These are phyloP conservation scores for Solanum boliviense DNA, from an alignment of 257 asterid genomes.

Conservation along the genomic window DNA sequence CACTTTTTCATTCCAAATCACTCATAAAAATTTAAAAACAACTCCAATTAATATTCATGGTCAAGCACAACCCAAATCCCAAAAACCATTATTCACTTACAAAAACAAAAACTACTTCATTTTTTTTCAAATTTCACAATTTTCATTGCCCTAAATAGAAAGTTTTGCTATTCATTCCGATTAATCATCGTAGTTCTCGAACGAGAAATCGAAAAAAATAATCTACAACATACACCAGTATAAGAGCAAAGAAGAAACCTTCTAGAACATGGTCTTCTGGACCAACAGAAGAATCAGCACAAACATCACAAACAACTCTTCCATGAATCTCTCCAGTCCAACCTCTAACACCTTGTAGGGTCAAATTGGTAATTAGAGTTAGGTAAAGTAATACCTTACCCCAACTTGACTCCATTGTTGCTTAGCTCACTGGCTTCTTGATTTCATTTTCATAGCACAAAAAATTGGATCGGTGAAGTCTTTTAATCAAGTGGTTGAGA, in stretches of 20 bases:
- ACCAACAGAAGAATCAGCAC: slow-evolving; percentile 85
- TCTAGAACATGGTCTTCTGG: slow-evolving; percentile 77
- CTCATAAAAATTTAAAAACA: neutral
- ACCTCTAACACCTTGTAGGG: slow-evolving; percentile 26
- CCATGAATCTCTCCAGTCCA: slow-evolving; percentile 91
- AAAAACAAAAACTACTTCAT: neutral
- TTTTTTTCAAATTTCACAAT: neutral
- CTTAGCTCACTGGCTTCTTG: neutral
- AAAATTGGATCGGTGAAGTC: neutral
- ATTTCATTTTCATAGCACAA: neutral
- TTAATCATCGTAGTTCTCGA: neutral
- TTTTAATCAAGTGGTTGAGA: neutral
- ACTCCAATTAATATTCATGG: neutral
- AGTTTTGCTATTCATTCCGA: neutral
- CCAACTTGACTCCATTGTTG: slow-evolving; percentile 27
- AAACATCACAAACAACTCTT: slow-evolving; percentile 81
- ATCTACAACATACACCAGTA: neutral
- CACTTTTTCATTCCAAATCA: neutral
- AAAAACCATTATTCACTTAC: neutral
- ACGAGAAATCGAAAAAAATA: neutral
- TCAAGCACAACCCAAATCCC: neutral
- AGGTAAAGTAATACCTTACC: slow-evolving; percentile 8
- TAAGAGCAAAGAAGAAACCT: slow-evolving; percentile 15
- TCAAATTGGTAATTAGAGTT: slow-evolving; percentile 2
- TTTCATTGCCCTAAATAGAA: neutral